These are phyloP conservation scores for Wickerhamomyces chambardii DNA, from an alignment of 805 yeast species.

Conservation along the genomic window DNA sequence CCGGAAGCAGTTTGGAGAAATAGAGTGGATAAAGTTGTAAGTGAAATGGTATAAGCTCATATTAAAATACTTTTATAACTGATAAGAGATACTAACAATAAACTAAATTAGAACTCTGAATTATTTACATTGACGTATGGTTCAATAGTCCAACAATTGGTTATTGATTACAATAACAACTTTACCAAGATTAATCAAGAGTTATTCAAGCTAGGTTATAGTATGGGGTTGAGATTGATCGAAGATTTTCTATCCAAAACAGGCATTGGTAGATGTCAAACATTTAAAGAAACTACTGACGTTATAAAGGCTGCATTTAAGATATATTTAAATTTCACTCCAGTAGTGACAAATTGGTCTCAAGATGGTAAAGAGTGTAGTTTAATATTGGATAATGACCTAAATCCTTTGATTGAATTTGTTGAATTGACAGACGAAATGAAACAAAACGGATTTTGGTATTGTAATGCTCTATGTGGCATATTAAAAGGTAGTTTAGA, in stretches of 20 bases:
- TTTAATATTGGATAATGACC: constrained; percentile 51
- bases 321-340: constrained; percentile 76
- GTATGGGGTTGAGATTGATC: constrained; percentile 82
- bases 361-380: constrained; percentile 68
- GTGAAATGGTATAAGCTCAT: constrained; percentile 20
- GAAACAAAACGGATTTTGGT: constrained; percentile 71
- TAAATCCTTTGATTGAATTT: constrained; percentile 86
- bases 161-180: constrained; percentile 72
- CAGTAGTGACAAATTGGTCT: constrained; percentile 69
- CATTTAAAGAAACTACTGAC: constrained; percentile 82
- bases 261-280: constrained; percentile 73
- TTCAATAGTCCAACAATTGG: constrained; percentile 83
- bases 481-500: constrained; percentile 86
- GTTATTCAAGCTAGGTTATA: constrained; percentile 89
- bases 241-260: constrained; percentile 91
- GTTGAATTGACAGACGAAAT: constrained; percentile 89
- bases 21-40: constrained; percentile 72
- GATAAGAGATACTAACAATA: constrained; percentile 3
- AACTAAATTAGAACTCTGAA: constrained; percentile 60
- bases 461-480: constrained; percentile 84
- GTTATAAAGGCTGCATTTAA: constrained; percentile 85
- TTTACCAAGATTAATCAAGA: constrained; percentile 75
- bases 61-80: neutral
- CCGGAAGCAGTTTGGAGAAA: constrained; percentile 94
- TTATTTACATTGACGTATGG: constrained; percentile 94